Evolutionary conservation across 768 basidiomycete species (phyloP), one percentile per base, ranked within the genome.

Genomic region (Hydnomerulius pinastri): DNA sequence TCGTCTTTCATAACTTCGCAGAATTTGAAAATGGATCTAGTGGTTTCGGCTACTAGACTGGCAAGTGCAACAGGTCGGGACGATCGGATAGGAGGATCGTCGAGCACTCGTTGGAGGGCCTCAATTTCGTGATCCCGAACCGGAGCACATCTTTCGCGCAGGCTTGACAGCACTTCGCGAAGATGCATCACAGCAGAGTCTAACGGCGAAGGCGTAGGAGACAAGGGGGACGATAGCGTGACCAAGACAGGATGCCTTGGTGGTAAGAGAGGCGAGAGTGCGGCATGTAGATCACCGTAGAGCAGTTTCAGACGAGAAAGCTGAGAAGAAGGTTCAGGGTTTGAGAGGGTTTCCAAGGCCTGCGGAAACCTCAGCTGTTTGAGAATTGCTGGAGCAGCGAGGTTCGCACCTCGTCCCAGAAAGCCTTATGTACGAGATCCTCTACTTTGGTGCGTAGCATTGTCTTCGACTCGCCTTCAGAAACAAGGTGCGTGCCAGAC

Each of bases 141-240:
- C 6, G 88, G 87, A 2, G 87, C 85, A 45, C 86, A 89, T 40
- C 87, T 80, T 58, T 80, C 65, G 15, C 76, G 76, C 11, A 90
- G 68, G 21, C 75, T 72, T 6, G 53, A 39, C 10, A 88, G 66
- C 9, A 83, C 68, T 45, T 85, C 83, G 25, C 74, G 76, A 23
- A 89, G 70, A 47, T 84, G 70, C 25, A 65, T 67, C n/a, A 80
- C 57, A 15, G 79, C 73, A 17, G 85, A 83, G 38, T 77, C 74
- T 13, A 90, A 71, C 0, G 86, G 87, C 1, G 84, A 81, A 1
- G 85, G 79, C 0, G 87, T 86, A 0, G 88, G 88, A 2, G 86
- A 73, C 10, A 84, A 68, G 0, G 83, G 87, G 2, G 79, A 73
- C 6, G 81, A 77, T 18, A 90, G 71, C 0, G 73, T 72, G 21